phyloP scores from a whole-genome alignment of 2,329 filamentous ascomycete genomes.

The Ambrosiella xylebori region DNA sequence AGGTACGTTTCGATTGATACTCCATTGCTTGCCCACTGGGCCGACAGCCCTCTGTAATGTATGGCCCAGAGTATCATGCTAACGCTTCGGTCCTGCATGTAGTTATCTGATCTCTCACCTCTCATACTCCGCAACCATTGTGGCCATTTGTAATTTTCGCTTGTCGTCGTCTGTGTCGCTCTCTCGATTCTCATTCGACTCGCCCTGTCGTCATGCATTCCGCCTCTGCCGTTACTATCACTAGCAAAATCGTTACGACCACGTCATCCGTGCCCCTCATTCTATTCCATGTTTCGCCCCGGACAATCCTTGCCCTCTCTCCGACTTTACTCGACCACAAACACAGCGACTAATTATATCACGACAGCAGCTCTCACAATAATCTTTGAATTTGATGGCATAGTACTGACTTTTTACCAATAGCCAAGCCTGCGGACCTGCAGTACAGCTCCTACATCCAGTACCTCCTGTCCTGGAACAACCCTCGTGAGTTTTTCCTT shows the following conservation, averaged over 20 bases:
- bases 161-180: not conserved
- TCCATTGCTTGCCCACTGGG: not conserved
- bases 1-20: constrained; percentile 2
- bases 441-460: constrained; percentile 58
- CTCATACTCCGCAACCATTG: not conserved
- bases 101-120: not conserved
- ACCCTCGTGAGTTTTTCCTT: constrained; percentile 36
- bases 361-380: not conserved
- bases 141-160: not conserved
- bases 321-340: not conserved
- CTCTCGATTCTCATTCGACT: not conserved
- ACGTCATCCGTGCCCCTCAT: constrained; percentile 9
- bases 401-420: not conserved
- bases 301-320: not conserved
- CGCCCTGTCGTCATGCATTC: not conserved
- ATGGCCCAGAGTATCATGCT: not conserved
- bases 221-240: not conserved
- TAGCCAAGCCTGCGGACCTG: constrained; percentile 25
- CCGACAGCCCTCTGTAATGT: not conserved
- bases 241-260: not conserved
- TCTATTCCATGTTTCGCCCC: not conserved
- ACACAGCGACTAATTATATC: not conserved
- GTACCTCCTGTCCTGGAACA: constrained; percentile 52
- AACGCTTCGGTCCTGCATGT: not conserved
- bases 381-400: not conserved